phyloP scores from a whole-genome alignment of 495 filamentous ascomycete species.

The Collariella sp. region DNA sequence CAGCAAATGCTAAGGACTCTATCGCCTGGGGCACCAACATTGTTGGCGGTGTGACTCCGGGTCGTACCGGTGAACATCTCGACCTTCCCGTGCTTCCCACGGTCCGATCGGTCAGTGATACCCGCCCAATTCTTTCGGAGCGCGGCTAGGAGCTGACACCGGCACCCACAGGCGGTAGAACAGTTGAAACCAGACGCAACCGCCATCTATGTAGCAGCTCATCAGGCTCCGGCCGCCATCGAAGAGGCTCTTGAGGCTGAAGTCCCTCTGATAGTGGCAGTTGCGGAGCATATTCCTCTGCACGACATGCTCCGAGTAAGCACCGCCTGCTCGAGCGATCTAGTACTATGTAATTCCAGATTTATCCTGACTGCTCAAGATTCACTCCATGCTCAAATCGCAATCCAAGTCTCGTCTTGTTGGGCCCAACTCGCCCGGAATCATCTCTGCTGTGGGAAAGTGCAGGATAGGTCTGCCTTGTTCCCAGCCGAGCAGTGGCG shows the following conservation, averaged over 20 bases:
- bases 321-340: neutral
- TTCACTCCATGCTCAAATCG: slow-evolving; percentile 67
- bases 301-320: slow-evolving; percentile 75
- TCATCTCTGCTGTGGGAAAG: slow-evolving; percentile 71
- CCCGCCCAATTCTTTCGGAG: neutral
- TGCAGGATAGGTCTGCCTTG: slow-evolving; percentile 57
- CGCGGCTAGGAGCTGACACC: neutral
- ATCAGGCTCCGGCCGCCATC: slow-evolving; percentile 67
- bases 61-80: slow-evolving; percentile 67
- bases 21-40: slow-evolving; percentile 81
- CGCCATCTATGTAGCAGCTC: slow-evolving; percentile 76
- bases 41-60: slow-evolving; percentile 77
- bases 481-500: neutral
- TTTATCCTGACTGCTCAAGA: slow-evolving; percentile 27
- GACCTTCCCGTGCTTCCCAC: slow-evolving; percentile 70
- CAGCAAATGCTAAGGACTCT: slow-evolving; percentile 73
- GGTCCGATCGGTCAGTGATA: slow-evolving; percentile 41
- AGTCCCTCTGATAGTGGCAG: slow-evolving; percentile 77
- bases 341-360: neutral
- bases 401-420: slow-evolving; percentile 77
- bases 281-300: slow-evolving; percentile 84
- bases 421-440: slow-evolving; percentile 80
- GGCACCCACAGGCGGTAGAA: slow-evolving; percentile 53
- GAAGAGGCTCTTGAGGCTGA: slow-evolving; percentile 85
- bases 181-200: slow-evolving; percentile 75